Conservation (phyloP, 2,329 filamentous ascomycete genomes). For the Leptographium radiaticola region DNA sequence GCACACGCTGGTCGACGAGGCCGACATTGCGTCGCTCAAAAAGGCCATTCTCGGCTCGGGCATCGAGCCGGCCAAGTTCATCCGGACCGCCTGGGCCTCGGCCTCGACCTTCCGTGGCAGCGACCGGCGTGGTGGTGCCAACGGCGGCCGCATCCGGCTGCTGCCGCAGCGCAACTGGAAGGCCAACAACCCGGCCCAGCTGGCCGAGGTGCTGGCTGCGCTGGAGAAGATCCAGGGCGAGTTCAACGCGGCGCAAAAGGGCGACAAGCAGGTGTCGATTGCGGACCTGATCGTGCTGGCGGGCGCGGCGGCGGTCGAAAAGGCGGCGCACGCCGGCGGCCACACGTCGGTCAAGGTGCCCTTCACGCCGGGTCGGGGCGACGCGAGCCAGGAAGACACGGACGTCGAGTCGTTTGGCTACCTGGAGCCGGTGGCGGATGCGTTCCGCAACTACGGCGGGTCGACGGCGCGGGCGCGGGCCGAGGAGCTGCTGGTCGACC, state of each 20-base stretch:
- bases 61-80: constrained; percentile 45
- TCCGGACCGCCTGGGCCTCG: constrained; percentile 55
- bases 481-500: constrained; percentile 61
- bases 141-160: constrained; percentile 65
- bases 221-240: constrained; percentile 53
- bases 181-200: constrained; percentile 58
- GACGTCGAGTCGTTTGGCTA: constrained; percentile 50
- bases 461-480: constrained; percentile 45
- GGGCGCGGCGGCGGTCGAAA: constrained; percentile 59
- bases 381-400: constrained; percentile 60
- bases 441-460: constrained; percentile 68
- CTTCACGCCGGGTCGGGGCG: constrained; percentile 59
- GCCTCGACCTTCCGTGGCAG: constrained; percentile 60
- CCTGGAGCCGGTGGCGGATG: constrained; percentile 58
- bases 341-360: constrained; percentile 39
- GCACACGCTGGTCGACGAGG: constrained; percentile 45
- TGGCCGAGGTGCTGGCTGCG: constrained; percentile 45
- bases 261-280: constrained; percentile 62
- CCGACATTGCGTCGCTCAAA: constrained; percentile 54
- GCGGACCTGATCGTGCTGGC: constrained; percentile 67
- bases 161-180: constrained; percentile 59
- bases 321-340: constrained; percentile 37
- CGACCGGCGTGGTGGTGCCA: constrained; percentile 75
- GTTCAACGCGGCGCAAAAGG: constrained; percentile 37
- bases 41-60: constrained; percentile 51